Percentiles rank a stretch among this genome's conserved stretches.
Conservation (phyloP, 345 rosid species). For the Gossypium bickii region DNA sequence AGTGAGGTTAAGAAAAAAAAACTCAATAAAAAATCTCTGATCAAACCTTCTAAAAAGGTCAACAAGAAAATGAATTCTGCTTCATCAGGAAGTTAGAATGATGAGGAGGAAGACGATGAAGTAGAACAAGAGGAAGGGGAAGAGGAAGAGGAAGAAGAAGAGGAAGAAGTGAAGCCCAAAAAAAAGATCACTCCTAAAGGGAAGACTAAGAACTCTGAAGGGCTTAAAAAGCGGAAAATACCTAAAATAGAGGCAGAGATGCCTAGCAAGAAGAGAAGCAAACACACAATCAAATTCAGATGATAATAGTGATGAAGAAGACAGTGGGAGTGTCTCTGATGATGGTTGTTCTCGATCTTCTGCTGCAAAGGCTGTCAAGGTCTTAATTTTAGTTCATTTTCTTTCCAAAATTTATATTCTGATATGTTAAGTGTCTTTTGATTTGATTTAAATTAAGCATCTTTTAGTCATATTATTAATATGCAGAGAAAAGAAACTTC, state of each 20-base stretch:
- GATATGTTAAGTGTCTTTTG: conserved; percentile 3
- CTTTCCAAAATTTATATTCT: conserved; percentile 10
- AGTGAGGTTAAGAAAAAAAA: conserved; percentile 37
- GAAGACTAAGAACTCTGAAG: conserved; percentile 41
- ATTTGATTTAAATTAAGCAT: conserved; percentile 6
- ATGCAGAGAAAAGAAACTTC: conserved; percentile 63
- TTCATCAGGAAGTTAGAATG: conserved; percentile 36
- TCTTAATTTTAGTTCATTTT: conserved; percentile 20
- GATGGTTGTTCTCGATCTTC: conserved; percentile 49
- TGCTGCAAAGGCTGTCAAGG: conserved; percentile 47
- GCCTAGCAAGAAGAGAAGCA: conserved; percentile 45
- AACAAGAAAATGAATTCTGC: conserved; percentile 37
- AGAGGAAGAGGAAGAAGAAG: conserved; percentile 30
- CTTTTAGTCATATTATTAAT: conserved; percentile 7
- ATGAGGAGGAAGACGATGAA: conserved; percentile 44
- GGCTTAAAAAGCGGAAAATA: conserved; percentile 44
- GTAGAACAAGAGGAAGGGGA: conserved; percentile 26
- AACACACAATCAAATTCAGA: conserved; percentile 34
- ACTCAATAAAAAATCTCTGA: conserved; percentile 31
- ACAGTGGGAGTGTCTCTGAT: conserved; percentile 39
- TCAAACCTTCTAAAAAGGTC: conserved; percentile 34
- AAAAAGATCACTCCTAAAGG: conserved; percentile 37
- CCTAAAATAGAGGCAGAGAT: conserved; percentile 40
- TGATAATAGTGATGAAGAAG: conserved; percentile 40
- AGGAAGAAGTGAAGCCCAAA: conserved; percentile 43